These are phyloP conservation scores for Epichloe sp. DNA, from an alignment of 2,329 filamentous ascomycete genomes.

Conservation along the genomic window DNA sequence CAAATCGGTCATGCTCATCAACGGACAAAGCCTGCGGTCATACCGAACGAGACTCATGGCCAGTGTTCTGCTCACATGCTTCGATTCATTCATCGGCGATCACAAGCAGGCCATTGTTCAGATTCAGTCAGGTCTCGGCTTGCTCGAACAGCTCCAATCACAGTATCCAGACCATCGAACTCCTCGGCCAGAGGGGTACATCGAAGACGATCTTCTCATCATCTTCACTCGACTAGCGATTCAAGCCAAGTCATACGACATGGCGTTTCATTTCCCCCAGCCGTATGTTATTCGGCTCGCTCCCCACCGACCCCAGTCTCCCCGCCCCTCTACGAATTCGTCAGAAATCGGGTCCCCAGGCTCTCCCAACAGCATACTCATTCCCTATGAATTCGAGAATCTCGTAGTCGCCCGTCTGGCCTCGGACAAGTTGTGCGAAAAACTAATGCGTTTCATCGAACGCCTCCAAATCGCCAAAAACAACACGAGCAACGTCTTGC, in stretches of 20 bases:
- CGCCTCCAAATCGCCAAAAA: constrained; percentile 33
- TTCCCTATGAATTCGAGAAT: constrained; percentile 28
- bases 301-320: constrained; percentile 17
- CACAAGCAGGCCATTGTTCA: constrained; percentile 48
- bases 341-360: constrained; percentile 5
- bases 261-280: constrained; percentile 56
- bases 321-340: constrained; percentile 24
- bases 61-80: constrained; percentile 52
- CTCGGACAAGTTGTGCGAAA: constrained; percentile 43
- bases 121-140: constrained; percentile 43
- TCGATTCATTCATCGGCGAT: constrained; percentile 53
- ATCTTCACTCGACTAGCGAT: constrained; percentile 52
- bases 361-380: constrained; percentile 9
- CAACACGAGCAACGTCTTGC: constrained; percentile 40
- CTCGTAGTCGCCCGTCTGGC: constrained; percentile 41
- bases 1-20: constrained; percentile 33
- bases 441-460: constrained; percentile 46
- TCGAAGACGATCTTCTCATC: constrained; percentile 46
- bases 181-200: constrained; percentile 26
- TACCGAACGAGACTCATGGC: constrained; percentile 48
- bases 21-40: constrained; percentile 29
- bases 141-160: constrained; percentile 37
- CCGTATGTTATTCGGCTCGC: constrained; percentile 42
- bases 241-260: constrained; percentile 54
- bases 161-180: constrained; percentile 4